Evolutionary conservation across 2,329 filamentous ascomycete genomes (phyloP).

Genomic region (Orbilia quercus): DNA sequence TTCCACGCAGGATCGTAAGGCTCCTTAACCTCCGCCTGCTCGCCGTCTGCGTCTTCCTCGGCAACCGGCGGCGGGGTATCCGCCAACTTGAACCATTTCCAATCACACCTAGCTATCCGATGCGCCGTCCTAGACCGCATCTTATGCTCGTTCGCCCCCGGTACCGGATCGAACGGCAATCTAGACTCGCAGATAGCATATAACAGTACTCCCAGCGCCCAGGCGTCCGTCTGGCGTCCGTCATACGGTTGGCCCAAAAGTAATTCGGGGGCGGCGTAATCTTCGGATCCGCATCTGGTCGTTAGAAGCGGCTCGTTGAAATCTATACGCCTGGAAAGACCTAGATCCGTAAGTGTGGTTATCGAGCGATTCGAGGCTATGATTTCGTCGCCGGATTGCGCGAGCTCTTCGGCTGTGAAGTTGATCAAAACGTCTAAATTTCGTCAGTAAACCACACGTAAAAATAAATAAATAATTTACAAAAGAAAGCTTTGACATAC

Average conservation of each 20-base stretch:
- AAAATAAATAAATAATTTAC: too few relatives aligned
- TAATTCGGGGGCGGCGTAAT: constrained; percentile 96
- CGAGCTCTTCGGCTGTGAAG: constrained; percentile 69
- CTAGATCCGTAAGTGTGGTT: constrained; percentile 89
- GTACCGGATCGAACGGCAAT: constrained; percentile 89
- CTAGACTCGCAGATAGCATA: constrained; percentile 95
- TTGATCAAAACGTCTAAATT: constrained; percentile 87
- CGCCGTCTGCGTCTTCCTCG: constrained; percentile 79
- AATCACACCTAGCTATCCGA: constrained; percentile 93
- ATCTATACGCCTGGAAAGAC: constrained; percentile 84
- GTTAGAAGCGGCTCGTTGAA: constrained; percentile 84
- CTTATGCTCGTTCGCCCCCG: constrained; percentile 78
- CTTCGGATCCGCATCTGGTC: constrained; percentile 93
- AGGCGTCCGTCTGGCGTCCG: constrained; percentile 89
- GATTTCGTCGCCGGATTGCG: constrained; percentile 72
- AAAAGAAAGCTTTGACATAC: constrained; percentile 70
- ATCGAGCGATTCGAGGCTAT: constrained; percentile 83
- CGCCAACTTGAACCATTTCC: constrained; percentile 80
- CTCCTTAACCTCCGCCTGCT: constrained; percentile 64
- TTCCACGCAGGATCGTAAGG: constrained; percentile 74
- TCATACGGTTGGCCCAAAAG: constrained; percentile 96
- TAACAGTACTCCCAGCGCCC: constrained; percentile 91
- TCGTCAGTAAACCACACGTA: too few relatives aligned
- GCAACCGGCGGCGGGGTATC: constrained; percentile 48
- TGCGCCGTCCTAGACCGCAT: constrained; percentile 86